These are phyloP conservation scores for Chrysoporthe puriensis DNA, from an alignment of 2,329 filamentous ascomycete genomes.

Conservation along the genomic window DNA sequence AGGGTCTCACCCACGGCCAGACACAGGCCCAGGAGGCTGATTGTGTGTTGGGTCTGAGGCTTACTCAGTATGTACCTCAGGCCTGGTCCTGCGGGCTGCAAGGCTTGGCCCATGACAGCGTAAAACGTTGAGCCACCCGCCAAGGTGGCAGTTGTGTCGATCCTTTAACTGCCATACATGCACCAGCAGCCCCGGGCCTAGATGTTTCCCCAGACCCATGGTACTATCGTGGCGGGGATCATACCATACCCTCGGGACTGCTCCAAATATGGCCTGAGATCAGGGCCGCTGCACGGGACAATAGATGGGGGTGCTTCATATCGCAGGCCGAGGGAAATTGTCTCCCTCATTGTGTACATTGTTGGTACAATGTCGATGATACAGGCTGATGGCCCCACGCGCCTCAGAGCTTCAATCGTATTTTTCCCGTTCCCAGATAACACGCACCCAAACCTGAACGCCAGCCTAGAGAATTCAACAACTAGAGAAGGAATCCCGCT, in stretches of 20 bases:
- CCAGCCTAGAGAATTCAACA: conserved; percentile 4
- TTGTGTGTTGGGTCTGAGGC: conserved; percentile 10
- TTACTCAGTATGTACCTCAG: neutral
- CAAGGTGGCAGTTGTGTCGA: no score
- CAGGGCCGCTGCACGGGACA: neutral
- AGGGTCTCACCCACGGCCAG: conserved; percentile 6
- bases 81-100: neutral
- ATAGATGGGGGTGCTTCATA: neutral
- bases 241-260: neutral
- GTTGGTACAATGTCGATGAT: conserved; percentile 18
- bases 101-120: neutral
- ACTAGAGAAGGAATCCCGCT: conserved; percentile 4
- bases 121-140: neutral
- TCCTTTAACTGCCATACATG: neutral
- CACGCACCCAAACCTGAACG: conserved; percentile 26
- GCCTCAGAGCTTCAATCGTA: neutral
- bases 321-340: no score
- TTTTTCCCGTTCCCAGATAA: conserved; percentile 13
- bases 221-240: neutral
- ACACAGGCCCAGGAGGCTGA: conserved; percentile 11
- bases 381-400: neutral
- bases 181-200: neutral
- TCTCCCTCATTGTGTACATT: neutral
- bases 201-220: neutral
- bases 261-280: neutral